A percentile compares a stretch with the other conserved stretches of the same genome.
These are phyloP conservation scores for Nothopassalora personata DNA, from an alignment of 2,329 filamentous ascomycete species.

Conservation along the genomic window DNA sequence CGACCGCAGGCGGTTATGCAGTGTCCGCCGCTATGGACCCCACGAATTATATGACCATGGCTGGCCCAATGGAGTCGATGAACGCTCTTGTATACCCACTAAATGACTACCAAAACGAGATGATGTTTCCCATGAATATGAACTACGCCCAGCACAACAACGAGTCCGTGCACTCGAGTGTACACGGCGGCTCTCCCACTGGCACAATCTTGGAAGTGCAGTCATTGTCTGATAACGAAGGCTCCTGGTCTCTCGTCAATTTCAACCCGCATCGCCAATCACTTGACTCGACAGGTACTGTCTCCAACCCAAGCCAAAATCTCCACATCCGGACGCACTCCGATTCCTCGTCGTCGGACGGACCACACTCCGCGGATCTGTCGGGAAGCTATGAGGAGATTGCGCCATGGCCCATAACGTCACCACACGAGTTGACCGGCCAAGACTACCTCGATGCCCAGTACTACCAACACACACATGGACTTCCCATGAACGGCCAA, in stretches of 20 bases:
- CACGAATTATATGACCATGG: conserved; percentile 37
- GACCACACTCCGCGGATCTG: conserved; percentile 53
- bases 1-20: conserved; percentile 35
- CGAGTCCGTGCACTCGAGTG: conserved; percentile 33
- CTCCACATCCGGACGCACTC: conserved; percentile 83
- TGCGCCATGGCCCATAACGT: conserved; percentile 66
- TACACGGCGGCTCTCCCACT: conserved; percentile 61
- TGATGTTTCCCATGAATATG: conserved; percentile 50
- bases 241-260: conserved; percentile 70
- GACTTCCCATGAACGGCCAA: conserved; percentile 15
- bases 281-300: conserved; percentile 62
- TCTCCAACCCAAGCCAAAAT: conserved; percentile 89
- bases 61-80: conserved; percentile 42
- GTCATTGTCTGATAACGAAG: conserved; percentile 79
- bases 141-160: conserved; percentile 41
- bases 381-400: conserved; percentile 80
- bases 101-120: conserved; percentile 67
- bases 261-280: conserved; percentile 49
- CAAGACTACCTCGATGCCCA: conserved; percentile 59
- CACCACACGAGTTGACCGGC: conserved; percentile 66
- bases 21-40: conserved; percentile 40
- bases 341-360: conserved; percentile 70
- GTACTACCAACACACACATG: conserved; percentile 36
- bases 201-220: conserved; percentile 80
- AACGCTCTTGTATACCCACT: conserved; percentile 39